These are phyloP conservation scores for Coemansia sp. DNA, from an alignment of 192 early-diverging fungal species.

Conservation along the genomic window DNA sequence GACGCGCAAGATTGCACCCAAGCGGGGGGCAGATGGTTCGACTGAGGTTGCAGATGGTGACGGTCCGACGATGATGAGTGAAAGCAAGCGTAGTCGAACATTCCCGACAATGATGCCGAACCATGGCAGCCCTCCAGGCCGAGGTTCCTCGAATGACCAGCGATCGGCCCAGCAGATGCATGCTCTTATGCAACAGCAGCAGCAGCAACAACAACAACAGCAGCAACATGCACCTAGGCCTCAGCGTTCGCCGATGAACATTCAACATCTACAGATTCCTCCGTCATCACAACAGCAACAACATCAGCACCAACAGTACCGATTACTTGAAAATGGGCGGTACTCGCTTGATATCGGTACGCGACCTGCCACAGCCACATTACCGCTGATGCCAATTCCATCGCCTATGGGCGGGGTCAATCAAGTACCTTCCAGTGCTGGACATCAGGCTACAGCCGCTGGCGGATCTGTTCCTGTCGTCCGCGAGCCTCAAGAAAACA, in stretches of 20 bases:
- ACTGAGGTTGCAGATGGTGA: constrained; percentile 12
- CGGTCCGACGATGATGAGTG: constrained; percentile 26
- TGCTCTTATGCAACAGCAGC: background rate
- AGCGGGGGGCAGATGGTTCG: constrained; percentile 26
- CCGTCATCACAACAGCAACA: constrained; percentile 16
- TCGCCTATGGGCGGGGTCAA: constrained; percentile 15
- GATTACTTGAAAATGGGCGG: constrained; percentile 15
- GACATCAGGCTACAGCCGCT: background rate
- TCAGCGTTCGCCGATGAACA: constrained; percentile 4
- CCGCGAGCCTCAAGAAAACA: constrained; percentile 20
- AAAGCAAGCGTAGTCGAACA: constrained; percentile 47
- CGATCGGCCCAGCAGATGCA: constrained; percentile 5
- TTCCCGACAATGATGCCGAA: constrained; percentile 30
- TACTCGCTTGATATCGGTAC: constrained; percentile 11
- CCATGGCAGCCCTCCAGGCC: constrained; percentile 11
- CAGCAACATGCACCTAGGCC: constrained; percentile 1
- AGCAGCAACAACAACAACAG: constrained; percentile 4
- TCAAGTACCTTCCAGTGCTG: background rate
- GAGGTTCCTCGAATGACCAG: background rate
- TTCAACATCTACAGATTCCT: constrained; percentile 1
- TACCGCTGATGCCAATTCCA: constrained; percentile 24
- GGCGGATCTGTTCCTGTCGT: constrained; percentile 8
- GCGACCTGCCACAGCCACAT: constrained; percentile 20
- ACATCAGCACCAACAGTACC: constrained; percentile 17
- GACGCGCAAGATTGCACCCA: constrained; percentile 45